Conservation (phyloP, 2,329 filamentous ascomycete genomes). For the Ceratocystis harringtonii region DNA sequence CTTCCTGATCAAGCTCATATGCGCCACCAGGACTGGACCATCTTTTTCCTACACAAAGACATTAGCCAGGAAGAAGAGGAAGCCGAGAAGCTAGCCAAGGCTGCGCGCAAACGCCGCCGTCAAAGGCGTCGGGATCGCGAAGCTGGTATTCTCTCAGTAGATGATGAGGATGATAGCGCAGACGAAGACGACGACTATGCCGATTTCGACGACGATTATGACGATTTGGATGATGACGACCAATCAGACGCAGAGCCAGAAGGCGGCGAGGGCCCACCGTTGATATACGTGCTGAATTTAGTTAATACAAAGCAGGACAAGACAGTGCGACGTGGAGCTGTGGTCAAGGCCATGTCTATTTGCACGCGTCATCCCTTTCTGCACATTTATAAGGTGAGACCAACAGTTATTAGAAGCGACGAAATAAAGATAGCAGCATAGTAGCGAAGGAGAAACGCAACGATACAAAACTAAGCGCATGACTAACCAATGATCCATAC, state of each 20-base stretch:
- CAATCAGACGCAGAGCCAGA: constrained; percentile 49
- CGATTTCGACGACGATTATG: constrained; percentile 28
- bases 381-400: constrained; percentile 86
- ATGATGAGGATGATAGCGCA: constrained; percentile 30
- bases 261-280: constrained; percentile 65
- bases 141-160: constrained; percentile 32
- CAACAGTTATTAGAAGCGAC: neutral
- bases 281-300: constrained; percentile 93
- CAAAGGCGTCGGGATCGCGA: constrained; percentile 37
- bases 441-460: too few species aligned
- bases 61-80: constrained; percentile 71
- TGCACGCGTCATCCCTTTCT: constrained; percentile 94
- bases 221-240: constrained; percentile 30
- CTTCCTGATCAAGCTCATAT: constrained; percentile 92
- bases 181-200: constrained; percentile 36
- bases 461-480: too few species aligned
- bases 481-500: neutral
- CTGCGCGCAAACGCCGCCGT: constrained; percentile 36
- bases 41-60: constrained; percentile 97
- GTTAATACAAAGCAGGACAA: constrained; percentile 98
- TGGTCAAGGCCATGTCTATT: constrained; percentile 97
- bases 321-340: constrained; percentile 76
- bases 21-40: constrained; percentile 94
- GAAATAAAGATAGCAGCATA: too few species aligned
- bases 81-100: constrained; percentile 45